Conservation (phyloP, 2,329 filamentous ascomycete genomes). For the Paecilomyces sp. region DNA sequence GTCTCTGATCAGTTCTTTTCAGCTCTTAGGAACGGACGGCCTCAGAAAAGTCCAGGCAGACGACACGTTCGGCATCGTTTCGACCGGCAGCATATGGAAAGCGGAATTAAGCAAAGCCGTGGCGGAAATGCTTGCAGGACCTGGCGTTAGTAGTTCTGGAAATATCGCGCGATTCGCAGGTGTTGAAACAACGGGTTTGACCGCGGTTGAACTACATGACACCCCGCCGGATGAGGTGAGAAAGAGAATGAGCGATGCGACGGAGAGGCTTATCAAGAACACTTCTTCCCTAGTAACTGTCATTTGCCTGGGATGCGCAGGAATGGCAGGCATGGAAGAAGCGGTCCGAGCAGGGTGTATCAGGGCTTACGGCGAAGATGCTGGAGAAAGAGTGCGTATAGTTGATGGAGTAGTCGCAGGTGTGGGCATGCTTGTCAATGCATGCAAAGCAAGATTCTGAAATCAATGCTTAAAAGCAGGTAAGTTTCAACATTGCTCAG, state of each 20-base stretch:
- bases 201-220: conserved; percentile 71
- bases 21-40: conserved; percentile 14
- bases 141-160: conserved; percentile 16
- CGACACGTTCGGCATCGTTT: conserved; percentile 72
- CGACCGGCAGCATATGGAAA: conserved; percentile 81
- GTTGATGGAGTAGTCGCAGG: conserved; percentile 59
- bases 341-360: conserved; percentile 64
- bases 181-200: conserved; percentile 73
- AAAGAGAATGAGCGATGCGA: conserved; percentile 61
- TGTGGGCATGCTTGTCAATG: conserved; percentile 26
- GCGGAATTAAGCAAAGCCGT: conserved; percentile 62
- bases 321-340: conserved; percentile 79
- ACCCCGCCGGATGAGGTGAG: conserved; percentile 58
- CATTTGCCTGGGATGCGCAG: conserved; percentile 80
- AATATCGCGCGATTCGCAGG: conserved; percentile 59
- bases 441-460: conserved; percentile 31
- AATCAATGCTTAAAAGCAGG: background rate
- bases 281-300: conserved; percentile 49
- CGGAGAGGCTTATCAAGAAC: conserved; percentile 54
- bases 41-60: conserved; percentile 31
- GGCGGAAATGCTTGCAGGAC: conserved; percentile 52
- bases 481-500: background rate
- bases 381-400: conserved; percentile 57
- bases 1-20: conserved; percentile 42
- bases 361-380: conserved; percentile 55